Conservation (phyloP, 306 rosid species). For the Cyclanthera cordifolia region DNA sequence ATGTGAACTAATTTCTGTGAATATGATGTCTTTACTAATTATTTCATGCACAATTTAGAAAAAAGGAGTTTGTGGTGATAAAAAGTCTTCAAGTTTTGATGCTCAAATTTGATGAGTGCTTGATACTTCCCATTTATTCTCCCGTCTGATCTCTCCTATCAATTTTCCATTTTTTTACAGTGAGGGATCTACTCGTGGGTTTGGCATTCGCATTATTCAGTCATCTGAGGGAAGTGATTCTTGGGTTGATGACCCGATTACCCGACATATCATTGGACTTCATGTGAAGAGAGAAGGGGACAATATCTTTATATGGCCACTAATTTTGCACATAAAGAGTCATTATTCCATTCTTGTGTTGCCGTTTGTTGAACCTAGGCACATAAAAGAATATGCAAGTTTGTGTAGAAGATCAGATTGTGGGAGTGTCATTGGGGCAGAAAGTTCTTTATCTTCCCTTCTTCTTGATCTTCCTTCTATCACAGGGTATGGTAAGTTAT, state of each 20-base stretch:
- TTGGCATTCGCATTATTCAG: constrained; percentile 55
- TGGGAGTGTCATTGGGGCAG: constrained; percentile 61
- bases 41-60: background rate
- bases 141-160: background rate
- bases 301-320: constrained; percentile 66
- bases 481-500: constrained; percentile 93
- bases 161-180: constrained; percentile 24
- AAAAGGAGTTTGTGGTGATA: background rate
- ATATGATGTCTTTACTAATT: background rate
- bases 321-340: constrained; percentile 52
- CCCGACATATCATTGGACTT: constrained; percentile 61
- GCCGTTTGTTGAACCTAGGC: constrained; percentile 74
- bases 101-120: background rate
- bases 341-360: constrained; percentile 46
- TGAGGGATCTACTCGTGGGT: constrained; percentile 72
- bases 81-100: background rate
- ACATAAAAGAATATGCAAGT: constrained; percentile 47
- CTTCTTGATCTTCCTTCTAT: constrained; percentile 78
- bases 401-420: constrained; percentile 67
- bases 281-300: constrained; percentile 39
- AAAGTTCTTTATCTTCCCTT: constrained; percentile 68
- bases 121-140: background rate
- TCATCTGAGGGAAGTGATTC: constrained; percentile 78
- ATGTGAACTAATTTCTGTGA: background rate
- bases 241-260: constrained; percentile 92